Evolutionary conservation across 306 rosid species (phyloP).

Genomic region (Citrullus amarus): DNA sequence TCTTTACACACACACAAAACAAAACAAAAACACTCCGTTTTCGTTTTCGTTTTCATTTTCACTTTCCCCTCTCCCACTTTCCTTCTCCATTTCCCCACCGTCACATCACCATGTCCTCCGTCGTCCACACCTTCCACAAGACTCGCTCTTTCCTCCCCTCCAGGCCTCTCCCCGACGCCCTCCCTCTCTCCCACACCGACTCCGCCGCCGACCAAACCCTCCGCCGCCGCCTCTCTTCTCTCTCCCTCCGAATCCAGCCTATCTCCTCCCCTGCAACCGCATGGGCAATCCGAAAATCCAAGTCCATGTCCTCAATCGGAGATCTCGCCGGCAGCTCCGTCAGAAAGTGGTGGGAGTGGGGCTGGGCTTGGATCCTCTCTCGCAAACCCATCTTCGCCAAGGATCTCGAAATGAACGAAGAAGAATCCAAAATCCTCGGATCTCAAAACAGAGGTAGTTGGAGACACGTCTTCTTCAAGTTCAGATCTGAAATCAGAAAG

Average conservation of each 20-base stretch:
- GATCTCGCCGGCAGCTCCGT: constrained; percentile 51
- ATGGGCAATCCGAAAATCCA: constrained; percentile 66
- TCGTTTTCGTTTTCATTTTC: not conserved
- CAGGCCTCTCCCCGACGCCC: constrained; percentile 28
- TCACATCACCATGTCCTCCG: constrained; percentile 25
- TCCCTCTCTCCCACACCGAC: constrained; percentile 51
- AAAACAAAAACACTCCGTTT: not conserved
- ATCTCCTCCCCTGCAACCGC: constrained; percentile 29
- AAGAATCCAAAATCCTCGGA: constrained; percentile 60
- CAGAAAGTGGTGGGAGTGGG: constrained; percentile 75
- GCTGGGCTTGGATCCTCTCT: constrained; percentile 70
- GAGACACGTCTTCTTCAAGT: constrained; percentile 60
- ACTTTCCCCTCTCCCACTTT: not conserved
- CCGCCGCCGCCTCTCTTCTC: constrained; percentile 64
- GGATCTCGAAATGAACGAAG: constrained; percentile 87
- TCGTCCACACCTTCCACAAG: constrained; percentile 28
- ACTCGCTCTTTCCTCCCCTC: constrained; percentile 16
- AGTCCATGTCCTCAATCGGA: constrained; percentile 58
- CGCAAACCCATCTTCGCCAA: constrained; percentile 54
- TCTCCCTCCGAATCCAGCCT: constrained; percentile 50
- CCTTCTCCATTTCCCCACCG: not conserved
- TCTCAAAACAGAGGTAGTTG: constrained; percentile 54
- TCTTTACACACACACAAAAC: not conserved
- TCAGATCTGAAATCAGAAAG: constrained; percentile 59
- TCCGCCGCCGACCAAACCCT: constrained; percentile 19